Evolutionary conservation across 2,329 filamentous ascomycete species (phyloP), one percentile per base, ranked within the genome.

Genomic region (Hyphodiscus sp.): DNA sequence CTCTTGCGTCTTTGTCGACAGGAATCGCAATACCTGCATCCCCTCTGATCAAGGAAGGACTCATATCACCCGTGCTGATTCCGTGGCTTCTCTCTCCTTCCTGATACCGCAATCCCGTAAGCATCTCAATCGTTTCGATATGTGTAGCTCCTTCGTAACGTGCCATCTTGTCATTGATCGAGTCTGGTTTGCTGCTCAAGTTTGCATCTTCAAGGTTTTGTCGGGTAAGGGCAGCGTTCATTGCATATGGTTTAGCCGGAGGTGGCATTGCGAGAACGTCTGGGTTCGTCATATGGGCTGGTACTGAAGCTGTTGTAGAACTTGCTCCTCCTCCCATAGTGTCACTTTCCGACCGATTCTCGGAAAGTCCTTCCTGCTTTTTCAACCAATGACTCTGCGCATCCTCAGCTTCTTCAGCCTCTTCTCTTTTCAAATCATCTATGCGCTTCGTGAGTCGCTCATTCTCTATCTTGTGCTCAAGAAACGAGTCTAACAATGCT

Each of bases 401-500:
- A 53, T 83, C 80, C 55, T 87, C 86, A 16, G 79, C 77, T 56
- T 95, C 91, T 51, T 91, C 88, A 53, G 86, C 83, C 69, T 96
- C 92, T 69, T 96, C 92, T 57, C 81, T 80, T 61, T 88, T 89
- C 51, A 96, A 75, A 70, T 95, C 90, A 18, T 86, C 84, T 57
- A 97, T 95, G 44, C 89, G 83, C 63, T 89, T 87, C 64, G 83
- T 84, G 47, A 97, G 72, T 4, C 91, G 82, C 73, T 96, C 91
- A 65, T 96, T 96, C 69, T 96, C 92, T 51, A 96, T 92, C 71
- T 96, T 96, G 73, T 96, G 91, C 69, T 97, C 92, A 26, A 97
- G 76, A 65, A 96, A 96, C 0, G 91, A 95, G 71, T 97, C 91
- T 19, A 96, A 77, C 11, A 96, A 77, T 2, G 81, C 82, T 1